phyloP scores from a whole-genome alignment of 257 asterid species.

The Ilex aquifolium region DNA sequence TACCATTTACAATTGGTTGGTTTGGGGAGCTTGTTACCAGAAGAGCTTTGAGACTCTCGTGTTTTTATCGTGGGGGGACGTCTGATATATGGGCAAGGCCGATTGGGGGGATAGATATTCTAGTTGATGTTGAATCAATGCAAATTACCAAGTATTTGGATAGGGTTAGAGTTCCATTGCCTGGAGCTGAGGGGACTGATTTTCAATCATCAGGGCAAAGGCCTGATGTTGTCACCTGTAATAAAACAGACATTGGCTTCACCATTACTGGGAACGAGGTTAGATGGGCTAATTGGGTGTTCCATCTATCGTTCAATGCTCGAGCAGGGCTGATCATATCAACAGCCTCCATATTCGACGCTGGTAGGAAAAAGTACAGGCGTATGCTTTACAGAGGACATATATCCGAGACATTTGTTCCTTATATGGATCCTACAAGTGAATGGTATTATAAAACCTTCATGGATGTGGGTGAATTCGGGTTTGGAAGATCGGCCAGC shows the following conservation, averaged over 20 bases:
- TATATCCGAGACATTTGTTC: constrained; percentile 76
- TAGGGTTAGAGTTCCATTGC: constrained; percentile 31
- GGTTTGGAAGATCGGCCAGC: constrained; percentile 63
- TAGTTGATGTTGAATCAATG: constrained; percentile 43
- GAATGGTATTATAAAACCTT: constrained; percentile 71
- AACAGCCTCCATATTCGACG: constrained; percentile 43
- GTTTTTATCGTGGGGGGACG: constrained; percentile 56
- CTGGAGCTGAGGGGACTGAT: constrained; percentile 42
- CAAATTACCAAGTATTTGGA: constrained; percentile 37
- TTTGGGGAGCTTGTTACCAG: constrained; percentile 46
- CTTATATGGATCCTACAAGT: constrained; percentile 61
- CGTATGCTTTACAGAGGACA: constrained; percentile 60
- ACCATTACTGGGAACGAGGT: constrained; percentile 34
- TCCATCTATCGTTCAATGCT: constrained; percentile 54
- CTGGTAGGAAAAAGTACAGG: constrained; percentile 22
- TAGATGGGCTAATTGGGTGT: constrained; percentile 60
- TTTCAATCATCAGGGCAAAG: constrained; percentile 35
- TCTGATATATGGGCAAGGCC: constrained; percentile 72
- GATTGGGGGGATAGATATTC: constrained; percentile 43
- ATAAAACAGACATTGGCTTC: constrained; percentile 22
- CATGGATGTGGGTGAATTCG: constrained; percentile 78
- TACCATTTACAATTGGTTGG: constrained; percentile 65
- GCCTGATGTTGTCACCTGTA: constrained; percentile 21
- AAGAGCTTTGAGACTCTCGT: constrained; percentile 43
- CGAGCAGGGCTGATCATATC: constrained; percentile 62